Conservation (phyloP, 2,329 filamentous ascomycete genomes). For the Monosporascus sp. region DNA sequence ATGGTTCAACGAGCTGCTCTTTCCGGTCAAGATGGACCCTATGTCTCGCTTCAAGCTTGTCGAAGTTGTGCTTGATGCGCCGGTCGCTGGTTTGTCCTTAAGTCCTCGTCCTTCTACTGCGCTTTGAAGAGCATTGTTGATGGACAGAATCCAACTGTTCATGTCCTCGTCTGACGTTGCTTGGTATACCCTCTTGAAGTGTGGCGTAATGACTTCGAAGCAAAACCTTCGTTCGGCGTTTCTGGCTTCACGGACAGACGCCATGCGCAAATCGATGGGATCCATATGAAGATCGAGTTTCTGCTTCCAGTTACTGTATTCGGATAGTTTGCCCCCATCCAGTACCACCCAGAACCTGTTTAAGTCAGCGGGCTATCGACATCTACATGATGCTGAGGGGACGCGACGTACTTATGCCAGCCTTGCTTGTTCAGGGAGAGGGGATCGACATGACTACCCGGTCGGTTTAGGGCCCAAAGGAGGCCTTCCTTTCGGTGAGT, state of each 20-base stretch:
- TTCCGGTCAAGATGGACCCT: slow-evolving; percentile 86
- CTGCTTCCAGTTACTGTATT: slow-evolving; percentile 99
- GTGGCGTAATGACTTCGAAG: slow-evolving; percentile 96
- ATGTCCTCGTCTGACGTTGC: slow-evolving; percentile 97
- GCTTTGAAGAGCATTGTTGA: slow-evolving; percentile 95
- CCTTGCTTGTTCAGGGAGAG: slow-evolving; percentile 94
- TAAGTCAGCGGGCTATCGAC: slow-evolving; percentile 6
- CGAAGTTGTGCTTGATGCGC: slow-evolving; percentile 32
- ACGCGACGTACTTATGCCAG: slow-evolving; percentile 83
- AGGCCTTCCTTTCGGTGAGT: slow-evolving; percentile 87
- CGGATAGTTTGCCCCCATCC: slow-evolving; percentile 91
- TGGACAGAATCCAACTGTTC: slow-evolving; percentile 90
- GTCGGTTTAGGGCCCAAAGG: slow-evolving; percentile 88
- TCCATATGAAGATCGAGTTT: slow-evolving; percentile 96
- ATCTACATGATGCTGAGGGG: neutral
- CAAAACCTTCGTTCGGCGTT: slow-evolving; percentile 94
- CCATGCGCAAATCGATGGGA: slow-evolving; percentile 93
- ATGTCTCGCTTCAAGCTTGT: slow-evolving; percentile 73
- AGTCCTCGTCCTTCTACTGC: slow-evolving; percentile 78
- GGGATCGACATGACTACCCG: slow-evolving; percentile 90
- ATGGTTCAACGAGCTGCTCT: slow-evolving; percentile 64
- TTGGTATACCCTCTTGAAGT: slow-evolving; percentile 94
- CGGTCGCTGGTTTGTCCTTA: slow-evolving; percentile 43
- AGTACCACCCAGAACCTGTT: slow-evolving; percentile 94
- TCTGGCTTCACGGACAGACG: slow-evolving; percentile 90